Base-by-base conservation (phyloP, 2,329 filamentous ascomycete genomes). In the Bipolaris victoriae region DNA sequence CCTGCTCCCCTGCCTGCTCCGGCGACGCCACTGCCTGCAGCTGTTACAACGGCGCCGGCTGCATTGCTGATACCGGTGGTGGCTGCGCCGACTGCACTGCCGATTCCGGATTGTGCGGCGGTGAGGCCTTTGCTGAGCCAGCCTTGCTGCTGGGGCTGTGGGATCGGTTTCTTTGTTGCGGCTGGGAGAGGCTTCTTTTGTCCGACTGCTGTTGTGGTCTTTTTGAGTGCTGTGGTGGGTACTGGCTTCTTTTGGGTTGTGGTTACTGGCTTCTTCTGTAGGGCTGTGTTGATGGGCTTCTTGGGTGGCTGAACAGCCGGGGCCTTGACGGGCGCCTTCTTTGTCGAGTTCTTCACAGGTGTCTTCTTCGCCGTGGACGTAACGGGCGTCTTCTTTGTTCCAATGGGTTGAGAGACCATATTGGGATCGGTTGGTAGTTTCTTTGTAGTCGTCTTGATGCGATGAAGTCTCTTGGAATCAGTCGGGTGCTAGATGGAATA, bases 21-120 rank as follows among this genome's bases (percentile, higher is more conserved):
- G 47, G 80, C 80, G 45, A 83, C 78, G 40, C 78, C 76, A 61
- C 79, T 79, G 5, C 80, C 81, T 9, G 80, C 77, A 31, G 75
- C 72, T 18, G 75, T 76, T 20, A 82, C 72, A 20, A 79, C 71
- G 10, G 77, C 76, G 20, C 78, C 78, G 0, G 76, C 77, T 49
- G 78, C 77, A 64, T 76, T 79, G 40, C 81, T 80, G 5, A 79
- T 76, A 31, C 78, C 77, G 3, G 78, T 70, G 24, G 81, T 76
- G 16, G 55, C 55, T 11, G 55, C 55, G 24, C 51, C 29, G 69
- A 76, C 62, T 72, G 76, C 76, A 52, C 74, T 75, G 55, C 52
- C 50, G 13, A 64, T 49, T n/a, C 58, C 63, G 13, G 58, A 54
- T 5, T 54, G 49, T 29, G 63, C 62, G 26, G 64, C 62, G 20